Percentiles rank a stretch among this genome's conserved stretches.
Evolutionary conservation across 2,329 filamentous ascomycete species (phyloP).

Genomic region (Elsinoe arachidis): DNA sequence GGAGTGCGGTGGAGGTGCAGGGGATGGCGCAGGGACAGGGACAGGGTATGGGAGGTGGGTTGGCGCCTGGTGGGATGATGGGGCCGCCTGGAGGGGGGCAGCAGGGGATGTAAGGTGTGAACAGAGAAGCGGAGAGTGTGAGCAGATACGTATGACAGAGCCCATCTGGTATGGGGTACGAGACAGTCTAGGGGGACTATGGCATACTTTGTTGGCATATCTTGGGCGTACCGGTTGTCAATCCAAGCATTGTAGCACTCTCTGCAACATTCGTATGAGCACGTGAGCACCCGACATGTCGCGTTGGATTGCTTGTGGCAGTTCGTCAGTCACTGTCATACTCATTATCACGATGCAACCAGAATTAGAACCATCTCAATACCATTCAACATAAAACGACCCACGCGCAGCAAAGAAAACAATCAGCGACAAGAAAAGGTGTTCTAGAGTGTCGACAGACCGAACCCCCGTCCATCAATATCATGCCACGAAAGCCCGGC

Average conservation of each 20-base stretch:
- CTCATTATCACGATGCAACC: not conserved
- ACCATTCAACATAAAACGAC: not conserved
- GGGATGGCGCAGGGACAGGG: not conserved
- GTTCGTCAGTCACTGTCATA: not conserved
- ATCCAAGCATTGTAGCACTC: no score
- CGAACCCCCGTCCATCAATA: not conserved
- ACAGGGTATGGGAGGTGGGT: not conserved
- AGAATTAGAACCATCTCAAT: not conserved
- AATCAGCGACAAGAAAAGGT: constrained; percentile 1
- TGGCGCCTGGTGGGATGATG: not conserved
- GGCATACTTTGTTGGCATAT: not conserved
- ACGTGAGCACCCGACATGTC: no score
- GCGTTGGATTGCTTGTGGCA: not conserved
- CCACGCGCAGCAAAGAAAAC: constrained; percentile 1
- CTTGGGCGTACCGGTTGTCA: not conserved
- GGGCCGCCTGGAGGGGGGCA: constrained; percentile 8
- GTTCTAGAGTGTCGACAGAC: constrained; percentile 4
- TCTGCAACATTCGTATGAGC: no score
- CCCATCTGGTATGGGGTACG: constrained; percentile 1
- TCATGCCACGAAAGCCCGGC: not conserved
- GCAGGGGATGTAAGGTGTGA: not conserved
- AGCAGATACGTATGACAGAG: not conserved
- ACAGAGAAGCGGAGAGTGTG: not conserved
- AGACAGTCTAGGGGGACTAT: not conserved
- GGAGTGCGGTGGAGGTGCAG: not conserved